Conservation (phyloP, 2,329 filamentous ascomycete species). For the Akanthomyces uredinophilus region DNA sequence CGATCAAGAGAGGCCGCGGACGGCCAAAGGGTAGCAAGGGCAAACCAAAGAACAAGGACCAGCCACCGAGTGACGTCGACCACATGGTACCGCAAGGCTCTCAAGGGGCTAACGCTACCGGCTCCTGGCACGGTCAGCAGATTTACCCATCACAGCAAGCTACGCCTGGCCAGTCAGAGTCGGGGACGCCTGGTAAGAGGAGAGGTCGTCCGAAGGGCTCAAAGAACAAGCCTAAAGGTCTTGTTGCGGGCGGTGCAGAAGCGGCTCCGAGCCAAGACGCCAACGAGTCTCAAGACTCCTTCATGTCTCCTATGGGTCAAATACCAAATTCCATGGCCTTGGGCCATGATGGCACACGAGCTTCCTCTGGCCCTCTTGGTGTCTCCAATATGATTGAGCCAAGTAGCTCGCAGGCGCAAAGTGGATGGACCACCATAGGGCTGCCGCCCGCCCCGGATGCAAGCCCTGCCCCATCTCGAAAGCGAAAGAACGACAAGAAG, state of each 20-base stretch:
- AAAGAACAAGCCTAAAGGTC: conserved; percentile 35
- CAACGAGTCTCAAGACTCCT: conserved; percentile 8
- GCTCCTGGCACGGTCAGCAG: conserved; percentile 3
- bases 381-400: conserved; percentile 12
- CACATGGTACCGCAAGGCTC: neutral
- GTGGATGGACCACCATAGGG: conserved; percentile 9
- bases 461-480: neutral
- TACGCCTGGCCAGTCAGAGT: conserved; percentile 17
- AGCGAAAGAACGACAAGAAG: conserved; percentile 10
- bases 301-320: conserved; percentile 7
- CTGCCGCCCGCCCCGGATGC: neutral
- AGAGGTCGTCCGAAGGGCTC: conserved; percentile 42
- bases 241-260: neutral
- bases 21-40: conserved; percentile 55
- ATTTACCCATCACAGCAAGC: conserved; percentile 6
- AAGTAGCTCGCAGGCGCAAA: neutral
- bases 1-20: conserved; percentile 43
- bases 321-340: conserved; percentile 7
- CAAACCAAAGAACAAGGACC: conserved; percentile 46
- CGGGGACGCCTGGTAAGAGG: conserved; percentile 25
- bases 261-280: neutral
- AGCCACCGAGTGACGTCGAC: neutral
- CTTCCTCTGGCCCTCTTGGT: neutral
- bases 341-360: neutral
- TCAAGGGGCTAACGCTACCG: conserved; percentile 3